A percentile compares a stretch with the other conserved stretches of the same genome.
These are phyloP conservation scores for Graphiopsis chlorocephala DNA, from an alignment of 2,329 filamentous ascomycete genomes.

Conservation along the genomic window DNA sequence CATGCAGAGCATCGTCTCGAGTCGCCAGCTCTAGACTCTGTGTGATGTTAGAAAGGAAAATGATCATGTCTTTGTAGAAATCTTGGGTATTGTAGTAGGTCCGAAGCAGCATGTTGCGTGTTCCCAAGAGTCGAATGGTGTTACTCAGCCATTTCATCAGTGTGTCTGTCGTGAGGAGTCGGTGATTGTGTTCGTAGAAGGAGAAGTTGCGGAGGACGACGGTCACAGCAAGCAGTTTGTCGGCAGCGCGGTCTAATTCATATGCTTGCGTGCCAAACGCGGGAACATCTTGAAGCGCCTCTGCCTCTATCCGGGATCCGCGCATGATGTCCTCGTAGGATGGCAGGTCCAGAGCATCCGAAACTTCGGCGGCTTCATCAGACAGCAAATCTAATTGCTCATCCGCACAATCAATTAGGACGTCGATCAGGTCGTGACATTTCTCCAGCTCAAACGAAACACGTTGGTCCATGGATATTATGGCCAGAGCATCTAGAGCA, in stretches of 20 bases:
- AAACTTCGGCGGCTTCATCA: conserved; percentile 80
- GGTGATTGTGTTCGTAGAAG: conserved; percentile 76
- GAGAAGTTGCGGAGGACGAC: conserved; percentile 92
- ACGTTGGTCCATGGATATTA: conserved; percentile 63
- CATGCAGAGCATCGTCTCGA: conserved; percentile 79
- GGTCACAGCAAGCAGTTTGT: conserved; percentile 83
- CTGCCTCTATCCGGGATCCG: conserved; percentile 63
- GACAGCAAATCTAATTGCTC: conserved; percentile 81
- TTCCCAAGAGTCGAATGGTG: conserved; percentile 82
- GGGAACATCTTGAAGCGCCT: conserved; percentile 68
- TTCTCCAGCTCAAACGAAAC: conserved; percentile 66
- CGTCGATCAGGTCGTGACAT: conserved; percentile 86
- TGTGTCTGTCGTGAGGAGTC: conserved; percentile 67
- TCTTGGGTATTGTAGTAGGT: conserved; percentile 83
- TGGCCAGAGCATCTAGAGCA: conserved; percentile 78
- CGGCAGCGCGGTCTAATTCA: conserved; percentile 80
- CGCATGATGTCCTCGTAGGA: conserved; percentile 86
- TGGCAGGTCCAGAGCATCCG: conserved; percentile 77
- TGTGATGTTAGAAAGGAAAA: conserved; percentile 79
- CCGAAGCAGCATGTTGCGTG: conserved; percentile 79
- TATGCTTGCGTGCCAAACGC: conserved; percentile 75
- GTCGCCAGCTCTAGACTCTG: conserved; percentile 77
- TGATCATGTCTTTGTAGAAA: conserved; percentile 94
- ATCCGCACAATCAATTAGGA: conserved; percentile 85
- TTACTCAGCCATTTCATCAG: conserved; percentile 82